Evolutionary conservation across 2,329 filamentous ascomycete species (phyloP).

Genomic region (Fusarium heterosporum): DNA sequence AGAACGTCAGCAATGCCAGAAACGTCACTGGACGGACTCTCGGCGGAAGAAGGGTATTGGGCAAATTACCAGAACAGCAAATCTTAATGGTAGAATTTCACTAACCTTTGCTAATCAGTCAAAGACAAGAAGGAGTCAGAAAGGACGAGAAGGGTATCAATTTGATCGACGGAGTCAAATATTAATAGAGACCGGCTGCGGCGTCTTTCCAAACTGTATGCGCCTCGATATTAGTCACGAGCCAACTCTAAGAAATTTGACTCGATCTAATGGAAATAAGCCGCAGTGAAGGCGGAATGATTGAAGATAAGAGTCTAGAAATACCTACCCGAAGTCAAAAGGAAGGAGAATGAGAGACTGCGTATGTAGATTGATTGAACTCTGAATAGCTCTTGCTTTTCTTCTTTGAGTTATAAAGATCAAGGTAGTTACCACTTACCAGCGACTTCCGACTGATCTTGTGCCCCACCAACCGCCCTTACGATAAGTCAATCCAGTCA

Average conservation of each 20-base stretch:
- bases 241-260: slow-evolving; percentile 18
- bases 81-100: not conserved
- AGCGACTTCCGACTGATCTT: slow-evolving; percentile 28
- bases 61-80: not conserved
- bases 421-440: not conserved
- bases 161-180: not conserved
- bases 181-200: slow-evolving; percentile 5
- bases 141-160: not conserved
- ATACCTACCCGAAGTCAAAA: not conserved
- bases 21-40: slow-evolving; percentile 28
- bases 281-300: not conserved
- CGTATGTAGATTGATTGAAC: not conserved
- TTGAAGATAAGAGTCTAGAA: not conserved
- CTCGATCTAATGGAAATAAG: slow-evolving; percentile 5
- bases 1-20: slow-evolving; percentile 1
- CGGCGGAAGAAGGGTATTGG: slow-evolving; percentile 4
- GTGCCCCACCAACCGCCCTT: slow-evolving; percentile 26
- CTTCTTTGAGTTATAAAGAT: slow-evolving; percentile 11
- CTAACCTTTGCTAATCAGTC: not conserved
- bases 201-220: slow-evolving; percentile 18
- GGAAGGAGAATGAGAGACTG: not conserved
- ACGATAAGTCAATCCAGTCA: not conserved
- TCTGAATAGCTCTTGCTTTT: not conserved
- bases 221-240: slow-evolving; percentile 31
- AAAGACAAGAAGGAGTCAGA: not conserved